Percentiles rank a stretch among this genome's conserved stretches.
These are phyloP conservation scores for Phlebiopsis gigantea DNA, from an alignment of 768 basidiomycete species.

Conservation along the genomic window DNA sequence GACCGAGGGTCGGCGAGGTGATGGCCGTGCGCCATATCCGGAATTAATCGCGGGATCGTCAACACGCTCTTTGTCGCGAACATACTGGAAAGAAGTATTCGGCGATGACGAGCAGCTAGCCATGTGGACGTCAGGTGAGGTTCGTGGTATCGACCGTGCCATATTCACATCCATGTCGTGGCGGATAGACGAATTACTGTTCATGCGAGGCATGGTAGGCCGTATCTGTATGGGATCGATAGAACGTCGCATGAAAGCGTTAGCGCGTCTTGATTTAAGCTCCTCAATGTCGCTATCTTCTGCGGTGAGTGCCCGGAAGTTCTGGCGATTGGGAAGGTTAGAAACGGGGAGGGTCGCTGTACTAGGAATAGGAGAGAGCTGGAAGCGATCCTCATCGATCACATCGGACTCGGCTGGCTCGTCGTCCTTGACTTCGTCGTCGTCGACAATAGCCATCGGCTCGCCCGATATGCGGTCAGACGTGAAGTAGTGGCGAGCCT, in stretches of 20 bases:
- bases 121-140: constrained; percentile 24
- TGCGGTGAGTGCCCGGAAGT: constrained; percentile 19
- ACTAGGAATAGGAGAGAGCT: constrained; percentile 22
- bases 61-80: constrained; percentile 15
- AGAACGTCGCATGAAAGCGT: constrained; percentile 11
- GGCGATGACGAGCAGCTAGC: constrained; percentile 24
- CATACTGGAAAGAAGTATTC: constrained; percentile 10
- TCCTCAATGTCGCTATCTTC: constrained; percentile 22
- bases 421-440: constrained; percentile 14
- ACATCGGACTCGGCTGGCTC: constrained; percentile 6
- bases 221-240: constrained; percentile 22
- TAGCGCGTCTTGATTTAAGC: constrained; percentile 5
- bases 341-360: constrained; percentile 20
- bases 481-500: constrained; percentile 15
- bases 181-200: constrained; percentile 18
- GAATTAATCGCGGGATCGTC: constrained; percentile 5
- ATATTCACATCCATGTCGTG: constrained; percentile 12
- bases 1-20: background rate
- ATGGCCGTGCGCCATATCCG: background rate
- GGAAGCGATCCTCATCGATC: constrained; percentile 19
- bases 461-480: constrained; percentile 14
- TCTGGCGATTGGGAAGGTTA: constrained; percentile 16
- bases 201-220: constrained; percentile 15
- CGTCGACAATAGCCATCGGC: constrained; percentile 17
- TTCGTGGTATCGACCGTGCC: constrained; percentile 21